Evolutionary conservation across 2,329 filamentous ascomycete genomes (phyloP).

Genomic region (Monilinia aucupariae): DNA sequence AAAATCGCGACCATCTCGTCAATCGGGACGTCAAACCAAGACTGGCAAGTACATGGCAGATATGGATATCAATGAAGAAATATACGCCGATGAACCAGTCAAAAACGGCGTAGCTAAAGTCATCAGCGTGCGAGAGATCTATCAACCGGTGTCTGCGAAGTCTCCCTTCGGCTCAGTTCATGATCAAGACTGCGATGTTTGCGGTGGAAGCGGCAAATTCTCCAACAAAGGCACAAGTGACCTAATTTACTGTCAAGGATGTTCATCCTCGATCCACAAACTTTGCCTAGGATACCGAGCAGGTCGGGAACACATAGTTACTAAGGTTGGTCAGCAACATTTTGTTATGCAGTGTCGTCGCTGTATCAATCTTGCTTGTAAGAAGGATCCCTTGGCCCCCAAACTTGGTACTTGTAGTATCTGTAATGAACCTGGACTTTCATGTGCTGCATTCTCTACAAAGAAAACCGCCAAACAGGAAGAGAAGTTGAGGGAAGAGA

Average conservation of each 20-base stretch:
- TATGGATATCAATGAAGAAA: slow-evolving; percentile 44
- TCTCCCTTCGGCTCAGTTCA: slow-evolving; percentile 68
- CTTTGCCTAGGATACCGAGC: slow-evolving; percentile 70
- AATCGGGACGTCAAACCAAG: slow-evolving; percentile 35
- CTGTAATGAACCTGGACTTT: slow-evolving; percentile 59
- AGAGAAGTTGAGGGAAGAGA: slow-evolving; percentile 74
- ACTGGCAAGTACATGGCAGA: slow-evolving; percentile 42
- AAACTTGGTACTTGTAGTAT: slow-evolving; percentile 64
- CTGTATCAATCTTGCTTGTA: slow-evolving; percentile 64
- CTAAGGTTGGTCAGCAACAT: slow-evolving; percentile 68
- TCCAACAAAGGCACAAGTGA: slow-evolving; percentile 52
- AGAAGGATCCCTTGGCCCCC: slow-evolving; percentile 66
- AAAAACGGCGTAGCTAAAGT: slow-evolving; percentile 46
- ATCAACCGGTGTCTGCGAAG: slow-evolving; percentile 54
- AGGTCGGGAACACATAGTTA: slow-evolving; percentile 78
- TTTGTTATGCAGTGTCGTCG: slow-evolving; percentile 89
- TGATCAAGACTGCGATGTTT: slow-evolving; percentile 65
- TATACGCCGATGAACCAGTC: slow-evolving; percentile 46
- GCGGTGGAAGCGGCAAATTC: slow-evolving; percentile 49
- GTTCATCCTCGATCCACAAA: slow-evolving; percentile 77
- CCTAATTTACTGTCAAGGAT: slow-evolving; percentile 86
- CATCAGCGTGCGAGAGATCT: slow-evolving; percentile 66
- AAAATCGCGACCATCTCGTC: slow-evolving; percentile 27
- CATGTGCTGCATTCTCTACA: slow-evolving; percentile 70
- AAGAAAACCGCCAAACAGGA: slow-evolving; percentile 74